Conservation (phyloP, 2,329 filamentous ascomycete genomes). For the Zelopaecilomyces penicillatus region DNA sequence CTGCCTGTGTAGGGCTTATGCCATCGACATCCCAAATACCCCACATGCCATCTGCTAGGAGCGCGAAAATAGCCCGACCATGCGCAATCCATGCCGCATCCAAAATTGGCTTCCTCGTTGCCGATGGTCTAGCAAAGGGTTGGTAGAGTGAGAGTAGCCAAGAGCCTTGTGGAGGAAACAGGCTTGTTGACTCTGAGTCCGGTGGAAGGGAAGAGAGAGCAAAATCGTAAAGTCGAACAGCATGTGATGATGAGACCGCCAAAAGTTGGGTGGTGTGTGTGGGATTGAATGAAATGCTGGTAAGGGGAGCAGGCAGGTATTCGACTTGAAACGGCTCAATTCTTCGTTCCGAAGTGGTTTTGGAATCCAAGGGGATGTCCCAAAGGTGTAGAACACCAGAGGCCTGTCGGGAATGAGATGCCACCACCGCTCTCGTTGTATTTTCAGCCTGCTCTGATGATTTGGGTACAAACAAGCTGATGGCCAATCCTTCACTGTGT, state of each 20-base stretch:
- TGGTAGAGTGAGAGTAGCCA: conserved; percentile 57
- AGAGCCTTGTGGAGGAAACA: conserved; percentile 50
- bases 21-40: conserved; percentile 60
- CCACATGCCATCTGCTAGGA: conserved; percentile 58
- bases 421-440: conserved; percentile 43
- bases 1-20: conserved; percentile 35
- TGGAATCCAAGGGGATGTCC: conserved; percentile 44
- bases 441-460: conserved; percentile 28
- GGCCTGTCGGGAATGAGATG: conserved; percentile 51
- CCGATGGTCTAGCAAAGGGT: conserved; percentile 41
- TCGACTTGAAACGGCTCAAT: conserved; percentile 52
- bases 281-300: conserved; percentile 52
- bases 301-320: conserved; percentile 46
- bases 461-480: conserved; percentile 41
- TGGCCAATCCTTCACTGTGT: conserved; percentile 46
- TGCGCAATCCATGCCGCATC: conserved; percentile 54
- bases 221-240: conserved; percentile 56
- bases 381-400: conserved; percentile 51
- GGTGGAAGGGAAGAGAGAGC: conserved; percentile 42
- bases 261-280: conserved; percentile 50
- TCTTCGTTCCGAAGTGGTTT: conserved; percentile 19
- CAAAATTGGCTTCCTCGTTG: conserved; percentile 50
- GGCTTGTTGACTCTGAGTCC: conserved; percentile 42
- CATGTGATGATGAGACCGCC: conserved; percentile 45
- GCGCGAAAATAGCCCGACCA: conserved; percentile 49